A percentile compares a stretch with the other conserved stretches of the same genome.
Evolutionary conservation across 768 basidiomycete species (phyloP).

Genomic region (Trametes villosa): DNA sequence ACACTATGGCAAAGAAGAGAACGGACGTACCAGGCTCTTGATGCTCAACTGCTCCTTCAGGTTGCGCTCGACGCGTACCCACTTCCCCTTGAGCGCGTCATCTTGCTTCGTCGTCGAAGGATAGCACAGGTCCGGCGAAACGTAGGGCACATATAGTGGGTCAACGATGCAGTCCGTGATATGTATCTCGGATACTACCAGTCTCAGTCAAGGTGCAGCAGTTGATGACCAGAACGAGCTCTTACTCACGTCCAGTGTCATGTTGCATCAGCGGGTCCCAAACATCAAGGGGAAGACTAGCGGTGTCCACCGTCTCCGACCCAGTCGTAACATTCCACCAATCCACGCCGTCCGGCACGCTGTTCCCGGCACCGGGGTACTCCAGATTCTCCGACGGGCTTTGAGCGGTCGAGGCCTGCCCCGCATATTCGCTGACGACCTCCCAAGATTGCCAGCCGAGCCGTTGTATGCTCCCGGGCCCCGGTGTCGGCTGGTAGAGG

Average conservation of each 20-base stretch:
- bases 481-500: constrained; percentile 77
- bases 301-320: constrained; percentile 51
- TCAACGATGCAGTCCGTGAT: constrained; percentile 69
- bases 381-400: not conserved
- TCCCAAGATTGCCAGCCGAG: constrained; percentile 95
- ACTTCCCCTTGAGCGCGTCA: constrained; percentile 80
- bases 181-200: constrained; percentile 78
- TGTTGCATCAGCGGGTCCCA: constrained; percentile 81
- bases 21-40: constrained; percentile 60
- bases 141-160: constrained; percentile 50
- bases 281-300: constrained; percentile 76
- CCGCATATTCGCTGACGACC: constrained; percentile 44
- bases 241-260: constrained; percentile 65
- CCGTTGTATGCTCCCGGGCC: constrained; percentile 70
- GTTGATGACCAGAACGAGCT: not conserved
- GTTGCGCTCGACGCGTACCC: constrained; percentile 88
- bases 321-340: constrained; percentile 68
- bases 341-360: constrained; percentile 47
- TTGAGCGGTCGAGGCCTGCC: not conserved
- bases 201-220: not conserved
- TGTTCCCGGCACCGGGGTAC: not conserved
- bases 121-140: constrained; percentile 54
- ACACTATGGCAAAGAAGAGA: too few relatives aligned
- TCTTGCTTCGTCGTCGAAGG: constrained; percentile 72
- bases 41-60: constrained; percentile 68